A percentile compares a stretch with the other conserved stretches of the same genome.
Conservation (phyloP, 805 yeast genomes). For the Metschnikowia cubensis region DNA sequence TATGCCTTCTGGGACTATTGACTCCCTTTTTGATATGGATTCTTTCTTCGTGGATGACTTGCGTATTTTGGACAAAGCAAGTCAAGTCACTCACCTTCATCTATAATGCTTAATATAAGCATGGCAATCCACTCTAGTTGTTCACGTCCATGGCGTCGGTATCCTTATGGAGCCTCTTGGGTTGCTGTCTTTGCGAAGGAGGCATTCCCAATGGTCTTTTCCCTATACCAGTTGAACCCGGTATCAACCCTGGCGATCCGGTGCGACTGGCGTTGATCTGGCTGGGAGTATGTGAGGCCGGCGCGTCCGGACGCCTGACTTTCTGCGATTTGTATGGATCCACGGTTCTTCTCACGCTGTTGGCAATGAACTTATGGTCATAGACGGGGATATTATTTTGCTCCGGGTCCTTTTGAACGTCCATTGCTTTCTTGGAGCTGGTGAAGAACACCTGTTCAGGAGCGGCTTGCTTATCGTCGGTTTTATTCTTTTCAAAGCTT, state of each 20-base stretch:
- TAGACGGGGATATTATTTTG: slow-evolving; percentile 51
- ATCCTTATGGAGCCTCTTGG: slow-evolving; percentile 24
- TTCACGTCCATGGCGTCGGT: background rate
- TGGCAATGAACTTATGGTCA: slow-evolving; percentile 47
- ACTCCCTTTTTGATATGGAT: no score
- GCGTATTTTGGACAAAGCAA: no score
- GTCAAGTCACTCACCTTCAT: no score
- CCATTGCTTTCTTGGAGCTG: slow-evolving; percentile 19
- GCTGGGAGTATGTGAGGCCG: slow-evolving; percentile 16
- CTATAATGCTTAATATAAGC: no score
- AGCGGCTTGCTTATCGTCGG: background rate
- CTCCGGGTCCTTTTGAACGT: slow-evolving; percentile 15
- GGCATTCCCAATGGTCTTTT: slow-evolving; percentile 35
- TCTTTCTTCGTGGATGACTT: no score
- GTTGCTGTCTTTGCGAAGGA: slow-evolving; percentile 26
- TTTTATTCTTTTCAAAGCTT: background rate
- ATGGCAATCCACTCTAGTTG: background rate
- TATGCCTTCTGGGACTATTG: no score
- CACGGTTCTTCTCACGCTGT: slow-evolving; percentile 47
- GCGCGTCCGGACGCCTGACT: slow-evolving; percentile 40
- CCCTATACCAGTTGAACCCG: slow-evolving; percentile 6
- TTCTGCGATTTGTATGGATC: slow-evolving; percentile 70
- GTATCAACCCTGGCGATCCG: background rate
- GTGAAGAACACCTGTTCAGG: slow-evolving; percentile 19
- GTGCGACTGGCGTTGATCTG: slow-evolving; percentile 10